Base-by-base conservation (phyloP, 768 basidiomycete genomes). In the Mycena olivaceomarginata region DNA sequence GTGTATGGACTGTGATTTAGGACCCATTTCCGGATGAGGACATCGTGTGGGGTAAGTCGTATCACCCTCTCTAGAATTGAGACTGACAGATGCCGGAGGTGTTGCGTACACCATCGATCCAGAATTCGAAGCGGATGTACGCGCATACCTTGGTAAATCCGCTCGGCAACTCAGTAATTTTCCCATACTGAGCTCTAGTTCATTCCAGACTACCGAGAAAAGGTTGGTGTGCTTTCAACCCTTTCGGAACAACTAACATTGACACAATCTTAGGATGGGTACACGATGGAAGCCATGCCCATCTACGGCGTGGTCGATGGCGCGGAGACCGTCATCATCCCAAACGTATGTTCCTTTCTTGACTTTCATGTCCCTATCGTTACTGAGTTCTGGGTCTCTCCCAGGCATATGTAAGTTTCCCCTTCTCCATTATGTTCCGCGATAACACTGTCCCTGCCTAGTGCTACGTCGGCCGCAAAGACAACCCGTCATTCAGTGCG, bases 21-120 rank as follows among this genome's bases (percentile, higher is more conserved):
- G 94, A 95, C 80, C 84, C 91, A 2, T 94, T 93, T 78, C 94
- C 92, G 0, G 88, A 94, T 70, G 93, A 94, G 40, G 94, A 96
- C 80, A 90, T 90, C 46, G 96, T 98, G 2, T 98, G 98, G 98
- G 98, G 96, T 90, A 76, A 43, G 89, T 69, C 53, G 15, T 0
- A 10, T 22, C 63, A 53, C 13, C 31, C 31, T 9, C 37, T 60
- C 59, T 2, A 15, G 13, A 31, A 46, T 8, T 41, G 12, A 10
- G 5, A 25, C 11, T 13, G 9, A 45, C 18, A 39, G 4, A 6
- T 3, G 16, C 43, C 59, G 16, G 78, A 96, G 96, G 97, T 5
- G 86, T 97, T 6, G 96, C 95, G 2, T 97, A 96, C 85, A 94
- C 95, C 13, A 97, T 99, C 83, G 96, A 98, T 78, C 93, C 95